These are phyloP conservation scores for Pseudozyma sp. DNA, from an alignment of 1,284 basidiomycete genomes.

Conservation along the genomic window DNA sequence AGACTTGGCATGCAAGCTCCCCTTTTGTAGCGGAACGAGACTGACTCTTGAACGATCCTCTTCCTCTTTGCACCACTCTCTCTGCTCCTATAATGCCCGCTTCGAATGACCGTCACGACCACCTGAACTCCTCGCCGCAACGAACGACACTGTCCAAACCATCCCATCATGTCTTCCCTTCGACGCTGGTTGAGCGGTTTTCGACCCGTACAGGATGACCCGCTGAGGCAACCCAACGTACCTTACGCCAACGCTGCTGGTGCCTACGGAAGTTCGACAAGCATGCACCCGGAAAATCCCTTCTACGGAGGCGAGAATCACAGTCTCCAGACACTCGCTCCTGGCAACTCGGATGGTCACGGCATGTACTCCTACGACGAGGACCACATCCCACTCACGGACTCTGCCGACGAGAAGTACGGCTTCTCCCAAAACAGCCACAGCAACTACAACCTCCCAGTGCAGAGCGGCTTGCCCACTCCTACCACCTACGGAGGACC, in stretches of 20 bases:
- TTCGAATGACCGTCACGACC: too few species aligned
- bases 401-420: slow-evolving; percentile 48
- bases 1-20: too few species aligned
- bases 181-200: slow-evolving; percentile 29
- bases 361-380: slow-evolving; percentile 44
- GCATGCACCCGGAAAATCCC: slow-evolving; percentile 38
- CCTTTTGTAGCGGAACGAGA: not conserved
- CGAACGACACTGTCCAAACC: not conserved
- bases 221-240: slow-evolving; percentile 20
- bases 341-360: slow-evolving; percentile 40
- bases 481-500: slow-evolving; percentile 39
- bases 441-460: slow-evolving; percentile 28
- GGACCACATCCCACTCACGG: slow-evolving; percentile 56
- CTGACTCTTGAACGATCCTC: not conserved
- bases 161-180: slow-evolving; percentile 21
- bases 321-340: slow-evolving; percentile 34
- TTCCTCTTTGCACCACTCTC: not conserved
- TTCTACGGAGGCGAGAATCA: slow-evolving; percentile 49
- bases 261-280: slow-evolving; percentile 15
- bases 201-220: slow-evolving; percentile 41
- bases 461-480: slow-evolving; percentile 27
- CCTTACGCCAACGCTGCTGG: slow-evolving; percentile 20
- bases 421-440: slow-evolving; percentile 15
- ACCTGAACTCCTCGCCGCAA: not conserved
- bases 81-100: not conserved